phyloP scores from a whole-genome alignment of 495 filamentous ascomycete species.

The Trichoderma orchidacearum region DNA sequence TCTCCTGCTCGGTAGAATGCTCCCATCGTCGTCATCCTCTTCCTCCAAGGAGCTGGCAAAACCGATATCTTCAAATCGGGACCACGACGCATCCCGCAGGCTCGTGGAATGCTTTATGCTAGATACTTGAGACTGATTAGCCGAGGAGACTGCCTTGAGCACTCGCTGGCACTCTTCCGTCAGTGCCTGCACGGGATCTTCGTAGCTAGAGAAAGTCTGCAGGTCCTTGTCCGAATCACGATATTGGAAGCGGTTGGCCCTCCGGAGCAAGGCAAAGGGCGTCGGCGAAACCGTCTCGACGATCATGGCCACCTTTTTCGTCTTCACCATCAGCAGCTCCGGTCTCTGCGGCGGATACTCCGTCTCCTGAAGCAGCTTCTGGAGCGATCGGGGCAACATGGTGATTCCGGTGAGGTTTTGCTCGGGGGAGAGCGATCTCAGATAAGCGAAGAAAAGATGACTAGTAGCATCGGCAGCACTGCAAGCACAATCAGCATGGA shows the following conservation, averaged over 20 bases:
- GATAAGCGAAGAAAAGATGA: slow-evolving; percentile 94
- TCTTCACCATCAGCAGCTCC: slow-evolving; percentile 60
- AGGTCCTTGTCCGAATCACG: slow-evolving; percentile 74
- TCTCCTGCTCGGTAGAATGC: slow-evolving; percentile 16
- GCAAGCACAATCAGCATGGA: slow-evolving; percentile 13
- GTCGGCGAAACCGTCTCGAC: slow-evolving; percentile 93
- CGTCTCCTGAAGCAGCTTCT: slow-evolving; percentile 79
- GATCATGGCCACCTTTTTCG: slow-evolving; percentile 89
- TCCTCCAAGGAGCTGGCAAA: slow-evolving; percentile 71
- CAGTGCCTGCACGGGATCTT: slow-evolving; percentile 76
- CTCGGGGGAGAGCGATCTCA: slow-evolving; percentile 78
- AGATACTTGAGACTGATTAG: slow-evolving; percentile 66
- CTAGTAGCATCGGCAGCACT: slow-evolving; percentile 92
- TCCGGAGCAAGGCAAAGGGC: slow-evolving; percentile 78
- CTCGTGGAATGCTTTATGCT: slow-evolving; percentile 55
- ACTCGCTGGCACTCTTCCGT: slow-evolving; percentile 92
- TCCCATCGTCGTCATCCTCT: slow-evolving; percentile 49
- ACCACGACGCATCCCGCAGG: slow-evolving; percentile 81
- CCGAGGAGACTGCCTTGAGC: slow-evolving; percentile 72
- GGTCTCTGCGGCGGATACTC: slow-evolving; percentile 86
- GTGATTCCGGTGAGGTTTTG: slow-evolving; percentile 62
- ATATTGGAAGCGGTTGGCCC: slow-evolving; percentile 92
- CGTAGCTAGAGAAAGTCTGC: slow-evolving; percentile 71
- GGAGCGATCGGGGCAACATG: slow-evolving; percentile 74
- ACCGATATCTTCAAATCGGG: slow-evolving; percentile 88